phyloP scores from a whole-genome alignment of 805 yeast species.

The Suhomyces faveliae region DNA sequence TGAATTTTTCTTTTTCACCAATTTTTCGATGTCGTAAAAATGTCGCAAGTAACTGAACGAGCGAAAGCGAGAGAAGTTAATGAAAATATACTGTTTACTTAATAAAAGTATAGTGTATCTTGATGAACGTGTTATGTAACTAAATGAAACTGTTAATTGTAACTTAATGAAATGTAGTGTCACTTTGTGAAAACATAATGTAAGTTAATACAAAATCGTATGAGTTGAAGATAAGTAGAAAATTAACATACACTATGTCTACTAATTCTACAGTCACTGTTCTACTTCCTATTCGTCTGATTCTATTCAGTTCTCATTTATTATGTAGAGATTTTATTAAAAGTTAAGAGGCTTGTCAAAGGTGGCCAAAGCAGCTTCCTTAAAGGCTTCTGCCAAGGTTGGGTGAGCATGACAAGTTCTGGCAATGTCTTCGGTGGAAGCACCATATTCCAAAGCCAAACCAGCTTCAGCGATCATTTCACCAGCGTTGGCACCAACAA shows the following conservation, averaged over 20 bases:
- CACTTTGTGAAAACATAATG: no score
- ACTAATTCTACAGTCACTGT: no score
- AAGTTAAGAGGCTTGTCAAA: constrained; percentile 90
- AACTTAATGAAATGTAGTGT: no score
- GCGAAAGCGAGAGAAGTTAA: not conserved
- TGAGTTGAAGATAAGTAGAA: no score
- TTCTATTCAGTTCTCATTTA: not conserved
- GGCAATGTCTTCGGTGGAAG: constrained; percentile 95
- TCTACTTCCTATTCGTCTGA: not conserved
- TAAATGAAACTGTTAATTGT: no score
- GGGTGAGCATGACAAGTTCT: constrained; percentile 99
- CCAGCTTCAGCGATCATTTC: constrained; percentile 99
- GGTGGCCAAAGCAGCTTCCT: constrained; percentile 94
- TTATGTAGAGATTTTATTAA: constrained; percentile 32
- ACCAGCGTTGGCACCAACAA: constrained; percentile 98
- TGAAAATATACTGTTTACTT: no score
- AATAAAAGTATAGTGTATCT: no score
- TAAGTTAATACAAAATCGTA: no score
- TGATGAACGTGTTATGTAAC: no score
- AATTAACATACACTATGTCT: no score
- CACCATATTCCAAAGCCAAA: constrained; percentile 97
- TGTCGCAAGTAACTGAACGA: not conserved
- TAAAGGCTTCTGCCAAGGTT: constrained; percentile 95
- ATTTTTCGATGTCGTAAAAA: not conserved
- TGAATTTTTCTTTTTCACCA: not conserved